Base-by-base conservation (phyloP, 208 protist genomes). In the Strigomonas culicis region DNA sequence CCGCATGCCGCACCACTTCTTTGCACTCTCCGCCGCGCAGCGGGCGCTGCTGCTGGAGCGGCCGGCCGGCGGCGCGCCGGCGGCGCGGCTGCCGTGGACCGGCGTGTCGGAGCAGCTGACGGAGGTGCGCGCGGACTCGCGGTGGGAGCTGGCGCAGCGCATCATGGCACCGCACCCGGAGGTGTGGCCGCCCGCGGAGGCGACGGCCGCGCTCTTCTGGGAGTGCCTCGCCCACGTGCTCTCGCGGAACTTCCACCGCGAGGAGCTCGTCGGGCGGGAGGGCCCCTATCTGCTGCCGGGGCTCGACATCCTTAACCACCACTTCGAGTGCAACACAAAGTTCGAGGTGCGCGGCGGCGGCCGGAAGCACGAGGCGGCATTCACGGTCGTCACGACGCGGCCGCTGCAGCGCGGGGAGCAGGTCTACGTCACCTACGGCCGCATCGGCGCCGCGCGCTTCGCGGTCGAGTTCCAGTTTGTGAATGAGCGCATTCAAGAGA, bases 171-270 rank as follows among this genome's bases (percentile, higher is more conserved):
- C 59, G 3, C 70, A 80, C 32, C 84, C 86, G 4, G 75, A 79
- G 10, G 28, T 89, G 31, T 95, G 86, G 82, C 84, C 84, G 21
- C 61, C 69, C 0, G 59, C 63, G 22, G 39, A 70, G 13, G n/a
- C 59, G 10, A 75, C 71, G 21, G 82, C 79, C 0, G 24, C 41
- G 21, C 74, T 92, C 41, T 95, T 89, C 57, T 84, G 65, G 59
- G 77, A 87, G 59, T 90, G 84, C 63, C 60, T 93, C 3, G 77
- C 85, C 19, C 86, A 93, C 47, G 86, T 95, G 13, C 73, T 84
- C 36, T 95, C 89, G 11, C 84, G 86, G 19, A 93, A 93, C 60
- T 95, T 95, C 66, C 84, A 93, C 68, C 80, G 89, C 15, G 89
- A 95, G 72, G 77, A 90, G 59, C 73, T 93, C 46, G 51, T 62